phyloP scores from a whole-genome alignment of 2,329 filamentous ascomycete species.

The Cladosporium phlei region DNA sequence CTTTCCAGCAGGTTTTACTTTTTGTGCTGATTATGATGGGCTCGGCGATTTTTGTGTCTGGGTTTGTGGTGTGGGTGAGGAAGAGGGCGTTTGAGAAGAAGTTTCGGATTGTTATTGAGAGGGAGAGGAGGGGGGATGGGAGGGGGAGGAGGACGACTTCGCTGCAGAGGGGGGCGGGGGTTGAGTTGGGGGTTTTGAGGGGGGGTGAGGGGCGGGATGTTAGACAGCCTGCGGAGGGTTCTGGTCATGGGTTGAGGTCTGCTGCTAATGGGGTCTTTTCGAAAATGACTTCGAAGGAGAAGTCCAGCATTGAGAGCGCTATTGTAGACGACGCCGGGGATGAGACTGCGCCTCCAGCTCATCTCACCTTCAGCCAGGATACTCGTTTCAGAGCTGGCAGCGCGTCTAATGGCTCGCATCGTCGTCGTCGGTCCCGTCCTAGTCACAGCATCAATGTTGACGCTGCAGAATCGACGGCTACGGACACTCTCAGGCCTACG shows the following conservation, averaged over 20 bases:
- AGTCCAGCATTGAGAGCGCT: background rate
- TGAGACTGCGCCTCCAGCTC: background rate
- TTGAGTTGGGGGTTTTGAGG: background rate
- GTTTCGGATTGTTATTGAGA: constrained; percentile 47
- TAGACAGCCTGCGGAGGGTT: background rate
- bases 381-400: constrained; percentile 20
- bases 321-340: constrained; percentile 11
- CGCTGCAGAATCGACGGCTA: constrained; percentile 28
- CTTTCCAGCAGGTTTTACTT: constrained; percentile 63
- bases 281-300: background rate
- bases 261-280: too few relatives aligned
- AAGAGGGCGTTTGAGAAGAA: constrained; percentile 59
- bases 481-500: background rate
- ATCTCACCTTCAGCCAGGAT: constrained; percentile 29
- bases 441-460: constrained; percentile 33
- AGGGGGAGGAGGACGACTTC: constrained; percentile 38
- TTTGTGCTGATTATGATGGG: constrained; percentile 63
- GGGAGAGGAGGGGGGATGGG: background rate
- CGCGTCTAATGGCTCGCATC: background rate
- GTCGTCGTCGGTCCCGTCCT: constrained; percentile 19
- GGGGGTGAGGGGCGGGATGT: too few relatives aligned
- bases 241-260: background rate
- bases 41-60: constrained; percentile 62
- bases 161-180: background rate
- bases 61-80: constrained; percentile 58